These are phyloP conservation scores for Neofusicoccum kwambonambiense DNA, from an alignment of 2,329 filamentous ascomycete species.

Conservation along the genomic window DNA sequence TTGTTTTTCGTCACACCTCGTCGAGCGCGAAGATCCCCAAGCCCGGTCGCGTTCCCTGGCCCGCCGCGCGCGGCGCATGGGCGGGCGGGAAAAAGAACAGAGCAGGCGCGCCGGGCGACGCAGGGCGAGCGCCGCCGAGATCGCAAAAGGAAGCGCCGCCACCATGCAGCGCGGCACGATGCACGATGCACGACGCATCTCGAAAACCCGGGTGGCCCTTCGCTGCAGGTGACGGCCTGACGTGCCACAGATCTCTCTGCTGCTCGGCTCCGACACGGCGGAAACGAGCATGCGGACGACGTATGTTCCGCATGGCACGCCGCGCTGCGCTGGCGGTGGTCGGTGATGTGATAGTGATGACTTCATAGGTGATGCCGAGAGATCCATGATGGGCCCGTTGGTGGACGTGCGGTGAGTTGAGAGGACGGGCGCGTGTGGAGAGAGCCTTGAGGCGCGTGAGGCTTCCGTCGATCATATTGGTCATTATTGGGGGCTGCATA, in stretches of 20 bases:
- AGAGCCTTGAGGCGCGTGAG: conserved; percentile 2
- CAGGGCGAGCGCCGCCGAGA: background rate
- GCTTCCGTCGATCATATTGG: conserved; percentile 4
- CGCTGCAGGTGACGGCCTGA: conserved; percentile 5
- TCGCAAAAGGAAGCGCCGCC: background rate
- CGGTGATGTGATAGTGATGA: background rate
- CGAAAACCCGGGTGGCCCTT: background rate
- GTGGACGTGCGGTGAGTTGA: conserved; percentile 4
- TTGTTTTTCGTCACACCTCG: background rate
- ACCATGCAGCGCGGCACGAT: background rate
- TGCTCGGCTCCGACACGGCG: background rate
- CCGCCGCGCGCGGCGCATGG: background rate
- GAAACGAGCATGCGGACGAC: conserved; percentile 8
- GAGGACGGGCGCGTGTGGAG: background rate
- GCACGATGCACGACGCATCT: background rate
- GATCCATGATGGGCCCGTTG: background rate
- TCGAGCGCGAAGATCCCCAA: background rate
- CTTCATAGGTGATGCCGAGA: conserved; percentile 1
- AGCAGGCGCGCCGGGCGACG: background rate
- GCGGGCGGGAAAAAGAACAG: background rate
- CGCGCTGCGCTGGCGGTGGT: background rate
- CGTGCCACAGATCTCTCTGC: background rate
- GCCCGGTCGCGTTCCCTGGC: background rate
- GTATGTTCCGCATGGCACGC: background rate
- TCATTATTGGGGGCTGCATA: background rate